These are phyloP conservation scores for Tolypocladium pustulatum DNA, from an alignment of 2,329 filamentous ascomycete genomes.

Conservation along the genomic window DNA sequence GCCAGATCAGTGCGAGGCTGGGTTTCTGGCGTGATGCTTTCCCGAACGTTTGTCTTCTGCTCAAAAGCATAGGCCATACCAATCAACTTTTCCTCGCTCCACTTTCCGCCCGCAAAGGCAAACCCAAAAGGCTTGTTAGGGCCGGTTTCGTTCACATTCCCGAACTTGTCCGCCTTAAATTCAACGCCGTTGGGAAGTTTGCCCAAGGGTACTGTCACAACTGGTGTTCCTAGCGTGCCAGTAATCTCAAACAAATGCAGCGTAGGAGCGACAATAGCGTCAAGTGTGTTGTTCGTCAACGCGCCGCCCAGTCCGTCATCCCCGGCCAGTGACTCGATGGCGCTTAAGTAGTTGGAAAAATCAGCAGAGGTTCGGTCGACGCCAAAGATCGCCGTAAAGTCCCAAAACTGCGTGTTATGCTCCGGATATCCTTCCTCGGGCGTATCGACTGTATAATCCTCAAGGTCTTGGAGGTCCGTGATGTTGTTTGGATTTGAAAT, in stretches of 20 bases:
- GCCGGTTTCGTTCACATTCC: neutral
- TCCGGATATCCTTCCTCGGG: neutral
- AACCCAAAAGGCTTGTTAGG: neutral
- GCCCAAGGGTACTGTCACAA: neutral
- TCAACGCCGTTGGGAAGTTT: neutral
- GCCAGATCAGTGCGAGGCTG: neutral
- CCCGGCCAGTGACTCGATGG: neutral
- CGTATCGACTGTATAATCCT: neutral
- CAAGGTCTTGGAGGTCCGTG: neutral
- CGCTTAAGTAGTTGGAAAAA: neutral
- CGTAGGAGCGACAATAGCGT: neutral
- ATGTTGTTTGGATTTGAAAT: neutral
- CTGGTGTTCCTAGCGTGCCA: neutral
- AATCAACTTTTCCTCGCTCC: neutral
- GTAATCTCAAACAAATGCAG: neutral
- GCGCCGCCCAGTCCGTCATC: neutral
- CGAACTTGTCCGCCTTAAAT: neutral
- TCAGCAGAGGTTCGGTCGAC: neutral
- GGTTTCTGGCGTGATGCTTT: neutral
- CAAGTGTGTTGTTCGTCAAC: neutral
- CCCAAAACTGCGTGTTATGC: neutral
- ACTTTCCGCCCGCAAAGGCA: neutral
- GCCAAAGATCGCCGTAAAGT: rapidly evolving
- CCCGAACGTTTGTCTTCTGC: neutral
- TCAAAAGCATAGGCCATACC: neutral